Evolutionary conservation across 225 moss, liverwort and hornwort species (phyloP).

Genomic region (Polytrichum formosum): DNA sequence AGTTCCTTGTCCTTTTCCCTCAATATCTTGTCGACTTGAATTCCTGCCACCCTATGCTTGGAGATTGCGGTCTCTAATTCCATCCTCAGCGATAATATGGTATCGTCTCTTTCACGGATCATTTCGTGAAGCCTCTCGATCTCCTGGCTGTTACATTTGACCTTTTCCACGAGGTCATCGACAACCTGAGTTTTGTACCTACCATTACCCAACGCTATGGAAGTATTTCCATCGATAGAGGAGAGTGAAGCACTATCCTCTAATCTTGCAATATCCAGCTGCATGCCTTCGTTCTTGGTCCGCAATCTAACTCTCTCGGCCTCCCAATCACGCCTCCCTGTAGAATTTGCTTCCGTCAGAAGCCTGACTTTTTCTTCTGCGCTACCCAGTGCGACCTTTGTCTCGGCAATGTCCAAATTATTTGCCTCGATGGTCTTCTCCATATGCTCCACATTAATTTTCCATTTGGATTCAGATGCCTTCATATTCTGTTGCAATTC

Average conservation of each 20-base stretch:
- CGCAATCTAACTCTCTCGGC: slow-evolving; percentile 3
- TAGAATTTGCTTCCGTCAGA: slow-evolving; percentile 1
- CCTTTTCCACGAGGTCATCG: not conserved
- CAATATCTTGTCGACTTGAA: slow-evolving; percentile 7
- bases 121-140: slow-evolving; percentile 3
- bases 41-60: slow-evolving; percentile 3
- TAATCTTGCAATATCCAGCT: not conserved
- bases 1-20: slow-evolving; percentile 20
- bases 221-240: not conserved
- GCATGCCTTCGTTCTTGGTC: not conserved
- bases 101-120: not conserved
- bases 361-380: slow-evolving; percentile 7
- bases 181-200: not conserved
- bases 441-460: not conserved
- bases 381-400: not conserved
- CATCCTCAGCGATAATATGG: not conserved
- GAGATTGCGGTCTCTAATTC: slow-evolving; percentile 6
- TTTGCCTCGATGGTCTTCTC: slow-evolving; percentile 1
- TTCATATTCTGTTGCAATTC: slow-evolving; percentile 14
- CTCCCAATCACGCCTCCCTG: not conserved
- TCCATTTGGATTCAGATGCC: slow-evolving; percentile 8
- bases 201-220: not conserved
- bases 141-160: not conserved
- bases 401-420: not conserved
- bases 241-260: not conserved